Conservation (phyloP, 495 filamentous ascomycete species). For the Daldinia caldariorum region DNA sequence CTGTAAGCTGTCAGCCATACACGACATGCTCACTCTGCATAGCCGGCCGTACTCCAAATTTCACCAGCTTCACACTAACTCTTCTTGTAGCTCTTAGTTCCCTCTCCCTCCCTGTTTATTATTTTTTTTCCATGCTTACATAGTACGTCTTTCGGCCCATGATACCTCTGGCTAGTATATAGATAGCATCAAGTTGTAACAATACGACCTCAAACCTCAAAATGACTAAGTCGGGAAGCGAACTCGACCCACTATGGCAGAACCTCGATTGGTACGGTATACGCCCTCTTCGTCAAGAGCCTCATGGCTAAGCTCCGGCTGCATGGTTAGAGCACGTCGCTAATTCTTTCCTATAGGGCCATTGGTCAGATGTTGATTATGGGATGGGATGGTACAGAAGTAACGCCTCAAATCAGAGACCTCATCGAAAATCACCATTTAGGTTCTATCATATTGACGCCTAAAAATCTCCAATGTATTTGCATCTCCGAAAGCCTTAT, state of each 20-base stretch:
- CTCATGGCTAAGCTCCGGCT: conserved; percentile 23
- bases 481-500: conserved; percentile 15
- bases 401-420: conserved; percentile 83
- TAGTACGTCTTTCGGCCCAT: conserved; percentile 13
- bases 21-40: too few species aligned
- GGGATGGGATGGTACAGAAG: conserved; percentile 91
- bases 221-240: conserved; percentile 58
- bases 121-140: conserved; percentile 17
- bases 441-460: conserved; percentile 83
- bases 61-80: conserved; percentile 16
- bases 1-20: conserved; percentile 5
- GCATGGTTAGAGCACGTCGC: conserved; percentile 30
- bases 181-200: conserved; percentile 38
- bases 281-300: conserved; percentile 31
- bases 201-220: conserved; percentile 41
- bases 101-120: conserved; percentile 12
- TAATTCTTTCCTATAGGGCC: conserved; percentile 57
- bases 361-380: conserved; percentile 95
- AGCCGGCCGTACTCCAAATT: neutral
- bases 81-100: conserved; percentile 8
- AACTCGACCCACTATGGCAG: conserved; percentile 75
- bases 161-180: conserved; percentile 19
- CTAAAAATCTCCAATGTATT: conserved; percentile 91
- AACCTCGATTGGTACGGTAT: conserved; percentile 71
- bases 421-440: conserved; percentile 88